A percentile compares a stretch with the other conserved stretches of the same genome.
Evolutionary conservation across 352 stramenopile genomes (phyloP).

Genomic region (Globisporangium spinosum): DNA sequence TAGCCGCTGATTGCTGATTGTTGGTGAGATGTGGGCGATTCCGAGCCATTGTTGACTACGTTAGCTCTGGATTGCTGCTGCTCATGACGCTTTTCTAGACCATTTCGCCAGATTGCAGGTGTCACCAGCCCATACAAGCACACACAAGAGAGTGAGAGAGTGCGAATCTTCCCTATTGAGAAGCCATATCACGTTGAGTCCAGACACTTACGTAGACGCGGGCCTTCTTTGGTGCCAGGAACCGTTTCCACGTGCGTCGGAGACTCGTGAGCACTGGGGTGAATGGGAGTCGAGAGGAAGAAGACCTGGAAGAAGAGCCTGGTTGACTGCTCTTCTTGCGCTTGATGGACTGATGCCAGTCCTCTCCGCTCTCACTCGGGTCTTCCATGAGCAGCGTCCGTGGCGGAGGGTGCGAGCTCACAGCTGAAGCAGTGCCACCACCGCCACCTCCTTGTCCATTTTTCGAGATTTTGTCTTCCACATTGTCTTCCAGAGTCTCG

Average conservation of each 20-base stretch:
- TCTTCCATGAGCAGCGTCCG: constrained; percentile 22
- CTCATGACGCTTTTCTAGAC: constrained; percentile 8
- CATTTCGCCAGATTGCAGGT: constrained; percentile 13
- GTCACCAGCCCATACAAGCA: background rate
- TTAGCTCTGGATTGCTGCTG: background rate
- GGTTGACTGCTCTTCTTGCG: constrained; percentile 14
- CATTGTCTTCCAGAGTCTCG: constrained; percentile 7
- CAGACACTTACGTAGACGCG: constrained; percentile 34
- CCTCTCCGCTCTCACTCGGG: constrained; percentile 9
- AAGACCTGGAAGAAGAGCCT: background rate
- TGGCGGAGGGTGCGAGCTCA: constrained; percentile 24
- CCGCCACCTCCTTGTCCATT: background rate
- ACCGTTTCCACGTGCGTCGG: constrained; percentile 27
- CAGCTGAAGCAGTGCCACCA: background rate
- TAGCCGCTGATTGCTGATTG: background rate
- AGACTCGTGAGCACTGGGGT: constrained; percentile 17
- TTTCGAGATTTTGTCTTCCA: constrained; percentile 5
- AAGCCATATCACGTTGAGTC: too few relatives aligned
- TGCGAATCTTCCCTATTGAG: too few relatives aligned
- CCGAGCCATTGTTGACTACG: background rate
- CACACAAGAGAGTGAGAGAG: background rate
- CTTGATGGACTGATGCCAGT: constrained; percentile 9
- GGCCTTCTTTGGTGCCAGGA: constrained; percentile 27
- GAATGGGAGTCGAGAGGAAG: background rate
- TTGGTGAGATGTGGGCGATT: background rate